Base-by-base conservation (phyloP, 1,284 basidiomycete genomes). In the Pseudozyma pruni region DNA sequence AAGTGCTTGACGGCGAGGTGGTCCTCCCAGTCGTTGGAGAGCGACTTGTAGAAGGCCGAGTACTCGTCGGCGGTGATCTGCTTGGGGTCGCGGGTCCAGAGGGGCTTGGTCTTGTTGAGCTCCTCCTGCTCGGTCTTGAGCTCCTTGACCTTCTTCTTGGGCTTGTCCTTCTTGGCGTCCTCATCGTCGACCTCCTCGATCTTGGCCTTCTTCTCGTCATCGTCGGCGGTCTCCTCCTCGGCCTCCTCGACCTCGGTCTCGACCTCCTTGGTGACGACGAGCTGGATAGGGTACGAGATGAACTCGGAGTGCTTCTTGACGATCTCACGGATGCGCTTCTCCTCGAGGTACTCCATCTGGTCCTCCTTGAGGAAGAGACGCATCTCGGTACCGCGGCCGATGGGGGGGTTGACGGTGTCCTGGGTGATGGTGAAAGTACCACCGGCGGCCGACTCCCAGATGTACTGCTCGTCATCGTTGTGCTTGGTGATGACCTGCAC, bases 271-370 rank as follows among this genome's bases (percentile, higher is more conserved):
- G 93, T 94, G 73, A 97, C 94, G 53, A 93, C 93, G 76, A 99
- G 89, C 85, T 98, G 94, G 83, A 98, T 99, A 74, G 95, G 96
- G 87, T 98, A 98, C 45, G 95, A 98, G 86, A 98, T 99, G 87
- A 98, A 98, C 86, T 98, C 95, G 82, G 96, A 98, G 89, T 99
- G 96, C 89, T 98, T 98, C 90, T 98, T 98, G 85, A 99, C 95
- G 76, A 96, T 93, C 80, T 98, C 96, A 87, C 95, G 95, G 89
- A 98, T 94, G 85, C 90, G 90, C 89, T 97, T 97, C 89, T 98
- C 96, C 87, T 98, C 95, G 59, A 98, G 89, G 87, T 98, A 98
- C 85, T 98, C 96, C 75, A 91, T 89, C 86, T 97, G 94, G 85
- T 99, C 95, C 84, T 98, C 96, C 88, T 98, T 98, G 84, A 99